Conservation (phyloP, 1,284 basidiomycete species). For the Cutaneotrichosporon mucoides region DNA sequence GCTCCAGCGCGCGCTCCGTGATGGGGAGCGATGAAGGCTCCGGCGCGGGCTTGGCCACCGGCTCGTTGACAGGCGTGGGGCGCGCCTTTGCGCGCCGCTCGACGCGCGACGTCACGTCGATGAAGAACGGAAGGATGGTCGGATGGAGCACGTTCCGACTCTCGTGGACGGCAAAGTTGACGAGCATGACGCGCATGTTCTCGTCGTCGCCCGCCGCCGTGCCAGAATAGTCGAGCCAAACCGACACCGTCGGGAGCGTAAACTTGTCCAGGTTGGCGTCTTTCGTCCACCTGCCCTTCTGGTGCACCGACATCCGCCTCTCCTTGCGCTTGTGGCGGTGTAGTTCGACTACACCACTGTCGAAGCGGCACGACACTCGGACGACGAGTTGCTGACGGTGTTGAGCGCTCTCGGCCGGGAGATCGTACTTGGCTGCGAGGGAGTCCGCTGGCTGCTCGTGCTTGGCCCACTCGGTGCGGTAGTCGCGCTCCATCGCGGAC, state of each 20-base stretch:
- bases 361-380: constrained; percentile 70
- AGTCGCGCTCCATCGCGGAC: constrained; percentile 56
- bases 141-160: constrained; percentile 78
- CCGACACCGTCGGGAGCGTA: constrained; percentile 67
- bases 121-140: constrained; percentile 74
- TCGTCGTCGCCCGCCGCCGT: background rate
- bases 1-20: constrained; percentile 12
- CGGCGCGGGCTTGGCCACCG: background rate
- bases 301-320: background rate
- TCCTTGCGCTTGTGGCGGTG: constrained; percentile 14
- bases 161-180: constrained; percentile 64
- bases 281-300: background rate
- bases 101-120: constrained; percentile 52
- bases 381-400: constrained; percentile 50
- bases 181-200: constrained; percentile 14
- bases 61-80: background rate
- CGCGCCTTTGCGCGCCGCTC: constrained; percentile 20
- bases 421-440: constrained; percentile 28
- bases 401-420: constrained; percentile 4
- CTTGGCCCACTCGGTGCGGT: constrained; percentile 36
- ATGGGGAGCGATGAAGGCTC: constrained; percentile 7
- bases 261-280: constrained; percentile 40
- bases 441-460: constrained; percentile 13
- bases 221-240: constrained; percentile 63
- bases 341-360: constrained; percentile 59